Percentiles rank a stretch among this genome's conserved stretches.
Evolutionary conservation across 345 rosid species (phyloP).

Genomic region (Fremontodendron californicum): DNA sequence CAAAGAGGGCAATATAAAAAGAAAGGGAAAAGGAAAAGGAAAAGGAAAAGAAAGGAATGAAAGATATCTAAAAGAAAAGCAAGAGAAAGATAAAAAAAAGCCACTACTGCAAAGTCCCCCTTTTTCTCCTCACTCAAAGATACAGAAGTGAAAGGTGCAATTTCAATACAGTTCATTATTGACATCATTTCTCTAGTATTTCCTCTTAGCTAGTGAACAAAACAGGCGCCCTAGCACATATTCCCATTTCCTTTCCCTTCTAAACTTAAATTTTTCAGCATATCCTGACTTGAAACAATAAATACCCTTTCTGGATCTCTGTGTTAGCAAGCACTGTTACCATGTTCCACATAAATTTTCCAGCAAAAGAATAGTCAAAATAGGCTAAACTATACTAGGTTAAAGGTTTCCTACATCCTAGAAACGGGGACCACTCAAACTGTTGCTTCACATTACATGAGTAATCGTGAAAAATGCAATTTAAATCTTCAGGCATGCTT

Average conservation of each 20-base stretch:
- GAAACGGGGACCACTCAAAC: constrained; percentile 61
- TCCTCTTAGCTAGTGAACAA: neutral
- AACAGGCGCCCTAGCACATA: neutral
- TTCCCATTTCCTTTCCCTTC: neutral
- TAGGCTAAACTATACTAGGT: constrained; percentile 16
- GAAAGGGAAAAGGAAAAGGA: neutral
- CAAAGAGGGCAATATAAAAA: neutral
- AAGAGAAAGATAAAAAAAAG: neutral
- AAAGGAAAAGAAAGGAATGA: neutral
- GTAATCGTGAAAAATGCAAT: constrained; percentile 46
- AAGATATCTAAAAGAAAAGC: neutral
- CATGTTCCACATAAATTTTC: constrained; percentile 14
- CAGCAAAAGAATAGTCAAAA: constrained; percentile 28
- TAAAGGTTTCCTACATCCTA: constrained; percentile 47
- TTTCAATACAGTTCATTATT: neutral
- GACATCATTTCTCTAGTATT: neutral
- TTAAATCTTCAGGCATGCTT: constrained; percentile 58
- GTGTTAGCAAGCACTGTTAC: constrained; percentile 11
- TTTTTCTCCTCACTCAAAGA: neutral
- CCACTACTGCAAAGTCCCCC: too few species aligned
- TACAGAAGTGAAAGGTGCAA: neutral
- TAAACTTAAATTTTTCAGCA: neutral
- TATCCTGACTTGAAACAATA: constrained; percentile 8
- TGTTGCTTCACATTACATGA: constrained; percentile 53
- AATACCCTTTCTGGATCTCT: constrained; percentile 2